Evolutionary conservation across 2,329 filamentous ascomycete genomes (phyloP).

Genomic region (Trichophyton rubrum): DNA sequence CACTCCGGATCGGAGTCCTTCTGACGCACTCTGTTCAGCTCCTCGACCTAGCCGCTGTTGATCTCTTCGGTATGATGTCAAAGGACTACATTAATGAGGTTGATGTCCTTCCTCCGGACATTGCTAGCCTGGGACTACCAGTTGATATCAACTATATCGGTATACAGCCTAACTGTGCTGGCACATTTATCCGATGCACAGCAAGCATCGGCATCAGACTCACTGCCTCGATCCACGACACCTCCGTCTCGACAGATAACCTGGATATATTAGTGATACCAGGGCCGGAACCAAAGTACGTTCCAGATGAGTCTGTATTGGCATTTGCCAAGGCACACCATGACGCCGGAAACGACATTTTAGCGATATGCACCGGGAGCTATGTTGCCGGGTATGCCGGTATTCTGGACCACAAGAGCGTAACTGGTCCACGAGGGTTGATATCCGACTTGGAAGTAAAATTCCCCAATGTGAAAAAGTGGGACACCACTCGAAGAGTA

Average conservation of each 20-base stretch:
- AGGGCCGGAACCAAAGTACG: conserved; percentile 23
- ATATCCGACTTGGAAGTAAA: conserved; percentile 15
- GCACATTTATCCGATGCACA: conserved; percentile 13
- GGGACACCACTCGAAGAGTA: conserved; percentile 4
- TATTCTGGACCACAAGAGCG: conserved; percentile 14
- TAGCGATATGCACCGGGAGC: conserved; percentile 20
- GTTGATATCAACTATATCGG: conserved; percentile 9
- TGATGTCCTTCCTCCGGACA: conserved; percentile 20
- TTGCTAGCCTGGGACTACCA: conserved; percentile 3
- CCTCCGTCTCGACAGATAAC: conserved; percentile 23
- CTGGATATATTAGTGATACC: conserved; percentile 29
- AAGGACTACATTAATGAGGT: conserved; percentile 19
- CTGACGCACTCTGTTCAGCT: conserved; percentile 27
- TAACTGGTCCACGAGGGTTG: conserved; percentile 17
- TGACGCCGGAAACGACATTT: conserved; percentile 16
- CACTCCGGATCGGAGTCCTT: conserved; percentile 26
- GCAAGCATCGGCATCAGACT: conserved; percentile 20
- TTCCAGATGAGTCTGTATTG: conserved; percentile 19
- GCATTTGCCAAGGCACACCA: conserved; percentile 25
- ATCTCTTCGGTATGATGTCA: conserved; percentile 28
- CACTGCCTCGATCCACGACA: conserved; percentile 19
- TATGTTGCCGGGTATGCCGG: conserved; percentile 17
- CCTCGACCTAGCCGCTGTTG: conserved; percentile 28
- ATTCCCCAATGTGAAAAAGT: conserved; percentile 17
- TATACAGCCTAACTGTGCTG: conserved; percentile 14